These are phyloP conservation scores for Magnusiomyces fungicola DNA, from an alignment of 1,139 yeast species.

Conservation along the genomic window DNA sequence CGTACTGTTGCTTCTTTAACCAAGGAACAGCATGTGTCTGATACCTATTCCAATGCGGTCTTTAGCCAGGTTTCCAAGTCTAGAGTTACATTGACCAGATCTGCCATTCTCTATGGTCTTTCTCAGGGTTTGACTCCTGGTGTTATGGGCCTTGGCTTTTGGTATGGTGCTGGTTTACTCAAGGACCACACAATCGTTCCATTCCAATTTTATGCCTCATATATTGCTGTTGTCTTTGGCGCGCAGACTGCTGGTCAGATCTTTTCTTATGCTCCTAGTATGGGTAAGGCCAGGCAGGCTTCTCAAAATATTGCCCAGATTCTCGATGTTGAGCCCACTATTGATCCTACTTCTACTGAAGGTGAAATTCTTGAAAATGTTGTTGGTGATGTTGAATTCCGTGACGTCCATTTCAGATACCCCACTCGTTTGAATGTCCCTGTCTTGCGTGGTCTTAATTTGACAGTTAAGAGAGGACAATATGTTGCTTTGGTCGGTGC, in stretches of 20 bases:
- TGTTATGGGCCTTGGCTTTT: slow-evolving; percentile 36
- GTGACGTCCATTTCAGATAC: slow-evolving; percentile 62
- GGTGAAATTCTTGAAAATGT: slow-evolving; percentile 41
- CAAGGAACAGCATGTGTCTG: slow-evolving; percentile 32
- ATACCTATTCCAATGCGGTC: slow-evolving; percentile 25
- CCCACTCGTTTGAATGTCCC: slow-evolving; percentile 74
- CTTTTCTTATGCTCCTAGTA: slow-evolving; percentile 81
- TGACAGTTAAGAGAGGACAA: slow-evolving; percentile 69
- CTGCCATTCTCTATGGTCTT: slow-evolving; percentile 30
- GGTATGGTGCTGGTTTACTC: slow-evolving; percentile 35
- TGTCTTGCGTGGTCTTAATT: slow-evolving; percentile 60
- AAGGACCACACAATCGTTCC: slow-evolving; percentile 22
- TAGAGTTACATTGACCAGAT: slow-evolving; percentile 24
- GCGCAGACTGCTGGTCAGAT: slow-evolving; percentile 82
- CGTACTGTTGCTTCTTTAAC: slow-evolving; percentile 36
- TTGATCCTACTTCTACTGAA: slow-evolving; percentile 43
- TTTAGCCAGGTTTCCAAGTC: slow-evolving; percentile 28
- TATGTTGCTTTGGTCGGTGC: slow-evolving; percentile 93
- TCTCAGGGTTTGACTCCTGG: slow-evolving; percentile 35
- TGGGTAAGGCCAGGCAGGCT: slow-evolving; percentile 44
- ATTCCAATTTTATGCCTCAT: slow-evolving; percentile 32
- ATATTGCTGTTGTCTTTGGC: slow-evolving; percentile 60
- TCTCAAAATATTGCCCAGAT: slow-evolving; percentile 74
- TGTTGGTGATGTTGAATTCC: slow-evolving; percentile 54
- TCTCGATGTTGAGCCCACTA: slow-evolving; percentile 56